Percentiles rank a stretch among this genome's conserved stretches.
phyloP scores from a whole-genome alignment of 1,284 basidiomycete species.

The Chondrostereum purpureum region DNA sequence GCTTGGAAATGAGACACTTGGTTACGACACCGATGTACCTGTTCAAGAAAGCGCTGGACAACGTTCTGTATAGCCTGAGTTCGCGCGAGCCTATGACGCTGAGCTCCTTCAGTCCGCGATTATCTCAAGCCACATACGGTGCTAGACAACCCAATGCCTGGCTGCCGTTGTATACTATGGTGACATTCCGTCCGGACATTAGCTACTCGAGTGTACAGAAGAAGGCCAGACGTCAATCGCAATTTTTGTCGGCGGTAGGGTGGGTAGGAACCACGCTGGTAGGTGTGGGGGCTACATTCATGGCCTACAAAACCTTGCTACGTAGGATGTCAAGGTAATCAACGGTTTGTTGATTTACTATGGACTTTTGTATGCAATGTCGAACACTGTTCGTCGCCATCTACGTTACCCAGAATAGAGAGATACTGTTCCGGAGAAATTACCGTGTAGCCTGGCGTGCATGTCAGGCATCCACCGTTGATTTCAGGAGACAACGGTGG shows the following conservation, averaged over 20 bases:
- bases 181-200: constrained; percentile 93
- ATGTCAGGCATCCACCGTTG: too few species aligned
- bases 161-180: constrained; percentile 94
- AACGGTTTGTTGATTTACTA: too few species aligned
- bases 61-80: constrained; percentile 59
- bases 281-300: constrained; percentile 26
- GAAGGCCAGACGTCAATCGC: constrained; percentile 56
- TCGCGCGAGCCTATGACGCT: constrained; percentile 38
- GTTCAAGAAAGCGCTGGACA: constrained; percentile 79
- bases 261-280: constrained; percentile 39
- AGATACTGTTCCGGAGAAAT: too few species aligned
- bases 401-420: too few species aligned
- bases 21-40: constrained; percentile 82
- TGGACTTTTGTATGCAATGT: too few species aligned
- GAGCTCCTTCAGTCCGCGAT: constrained; percentile 30
- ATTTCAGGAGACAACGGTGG: too few species aligned
- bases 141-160: constrained; percentile 61
- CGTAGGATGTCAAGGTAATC: too few species aligned
- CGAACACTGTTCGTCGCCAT: too few species aligned
- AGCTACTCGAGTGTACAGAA: constrained; percentile 73
- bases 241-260: constrained; percentile 37
- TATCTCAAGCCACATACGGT: constrained; percentile 49
- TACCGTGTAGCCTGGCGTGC: too few species aligned
- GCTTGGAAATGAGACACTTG: constrained; percentile 90
- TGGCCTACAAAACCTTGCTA: background rate